These are phyloP conservation scores for Croton laevigatus DNA, from an alignment of 441 rosid genomes.

Conservation along the genomic window DNA sequence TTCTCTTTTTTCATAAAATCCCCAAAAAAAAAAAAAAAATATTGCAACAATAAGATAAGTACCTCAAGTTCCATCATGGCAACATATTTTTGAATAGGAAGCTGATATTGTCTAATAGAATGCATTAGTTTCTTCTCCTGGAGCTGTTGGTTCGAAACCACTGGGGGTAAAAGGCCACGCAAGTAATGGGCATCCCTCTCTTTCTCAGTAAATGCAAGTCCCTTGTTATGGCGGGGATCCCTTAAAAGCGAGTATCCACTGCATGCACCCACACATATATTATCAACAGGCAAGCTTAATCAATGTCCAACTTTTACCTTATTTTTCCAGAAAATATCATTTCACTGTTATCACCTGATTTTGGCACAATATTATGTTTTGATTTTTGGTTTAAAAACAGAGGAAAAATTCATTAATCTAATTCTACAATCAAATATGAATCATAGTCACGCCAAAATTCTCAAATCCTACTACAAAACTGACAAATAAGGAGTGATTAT, in stretches of 20 bases:
- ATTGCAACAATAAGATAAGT: background rate
- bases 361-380: too few relatives aligned
- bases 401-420: too few relatives aligned
- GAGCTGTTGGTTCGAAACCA: conserved; percentile 55
- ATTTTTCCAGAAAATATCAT: too few relatives aligned
- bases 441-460: too few relatives aligned
- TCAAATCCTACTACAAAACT: too few relatives aligned
- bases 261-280: conserved; percentile 16
- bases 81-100: conserved; percentile 77
- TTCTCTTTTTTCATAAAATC: background rate
- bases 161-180: conserved; percentile 88
- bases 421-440: too few relatives aligned
- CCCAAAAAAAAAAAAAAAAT: too few relatives aligned
- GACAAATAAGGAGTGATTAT: too few relatives aligned
- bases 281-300: too few relatives aligned
- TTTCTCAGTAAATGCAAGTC: conserved; percentile 73
- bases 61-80: conserved; percentile 97
- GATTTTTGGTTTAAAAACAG: too few relatives aligned
- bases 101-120: conserved; percentile 67
- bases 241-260: conserved; percentile 86
- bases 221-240: conserved; percentile 86
- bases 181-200: conserved; percentile 92
- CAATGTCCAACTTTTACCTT: too few relatives aligned
- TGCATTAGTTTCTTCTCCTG: conserved; percentile 86
- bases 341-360: too few relatives aligned